Evolutionary conservation across 441 rosid species (phyloP).

Genomic region (Gossypium schwendimanii): DNA sequence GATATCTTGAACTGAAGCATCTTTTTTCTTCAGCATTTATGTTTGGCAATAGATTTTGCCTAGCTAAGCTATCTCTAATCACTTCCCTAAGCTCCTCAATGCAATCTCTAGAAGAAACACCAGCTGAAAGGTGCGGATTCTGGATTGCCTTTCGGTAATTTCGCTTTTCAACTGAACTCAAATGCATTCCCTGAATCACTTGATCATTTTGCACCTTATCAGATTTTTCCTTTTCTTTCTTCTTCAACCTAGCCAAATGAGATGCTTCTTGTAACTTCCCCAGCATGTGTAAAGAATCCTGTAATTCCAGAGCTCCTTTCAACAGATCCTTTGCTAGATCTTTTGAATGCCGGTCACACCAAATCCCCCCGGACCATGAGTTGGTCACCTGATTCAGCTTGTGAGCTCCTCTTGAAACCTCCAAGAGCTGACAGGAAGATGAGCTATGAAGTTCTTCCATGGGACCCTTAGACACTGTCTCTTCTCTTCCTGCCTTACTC

Average conservation of each 20-base stretch:
- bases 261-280: constrained; percentile 72
- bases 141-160: constrained; percentile 18
- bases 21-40: constrained; percentile 20
- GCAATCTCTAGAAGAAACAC: constrained; percentile 43
- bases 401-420: constrained; percentile 76
- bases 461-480: constrained; percentile 19
- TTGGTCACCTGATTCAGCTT: constrained; percentile 65
- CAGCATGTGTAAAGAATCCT: constrained; percentile 73
- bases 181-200: constrained; percentile 28
- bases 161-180: constrained; percentile 18
- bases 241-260: constrained; percentile 43
- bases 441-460: constrained; percentile 23
- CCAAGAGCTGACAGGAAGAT: constrained; percentile 61
- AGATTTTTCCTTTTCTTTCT: constrained; percentile 32
- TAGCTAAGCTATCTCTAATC: constrained; percentile 48
- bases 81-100: constrained; percentile 58
- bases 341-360: constrained; percentile 37
- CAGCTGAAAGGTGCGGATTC: constrained; percentile 34
- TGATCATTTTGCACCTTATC: constrained; percentile 24
- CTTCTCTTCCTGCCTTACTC: constrained; percentile 28
- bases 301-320: constrained; percentile 81
- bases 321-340: constrained; percentile 64
- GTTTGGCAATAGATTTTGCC: constrained; percentile 49
- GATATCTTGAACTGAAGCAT: constrained; percentile 18
- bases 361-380: constrained; percentile 49